Evolutionary conservation across 139 green algal genomes (phyloP).

Genomic region (Trebouxia sp.): DNA sequence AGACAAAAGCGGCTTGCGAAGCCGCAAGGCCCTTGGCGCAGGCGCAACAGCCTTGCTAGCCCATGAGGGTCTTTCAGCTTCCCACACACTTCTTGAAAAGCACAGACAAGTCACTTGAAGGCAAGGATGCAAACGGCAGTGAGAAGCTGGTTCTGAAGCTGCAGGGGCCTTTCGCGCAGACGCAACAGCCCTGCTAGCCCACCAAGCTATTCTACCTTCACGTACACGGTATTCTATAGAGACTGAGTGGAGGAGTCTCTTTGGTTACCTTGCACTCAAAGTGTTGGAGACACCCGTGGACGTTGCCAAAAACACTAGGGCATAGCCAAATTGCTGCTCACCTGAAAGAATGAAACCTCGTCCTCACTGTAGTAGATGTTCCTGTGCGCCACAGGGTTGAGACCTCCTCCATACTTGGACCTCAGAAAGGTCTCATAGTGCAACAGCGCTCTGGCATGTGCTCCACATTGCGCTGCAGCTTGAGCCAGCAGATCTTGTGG

Average conservation of each 20-base stretch:
- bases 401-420: slow-evolving; percentile 49
- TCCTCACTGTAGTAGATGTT: slow-evolving; percentile 54
- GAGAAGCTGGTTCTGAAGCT: slow-evolving; percentile 49
- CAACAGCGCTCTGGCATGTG: slow-evolving; percentile 83
- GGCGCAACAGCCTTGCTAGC: slow-evolving; percentile 73
- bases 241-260: too few relatives aligned
- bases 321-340: neutral
- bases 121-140: slow-evolving; percentile 51
- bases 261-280: too few relatives aligned
- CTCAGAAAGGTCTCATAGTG: slow-evolving; percentile 87
- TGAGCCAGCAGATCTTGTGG: slow-evolving; percentile 62
- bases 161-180: slow-evolving; percentile 61
- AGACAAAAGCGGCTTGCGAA: slow-evolving; percentile 47
- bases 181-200: slow-evolving; percentile 78
- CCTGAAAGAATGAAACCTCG: slow-evolving; percentile 83
- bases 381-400: slow-evolving; percentile 73
- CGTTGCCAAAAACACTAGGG: neutral
- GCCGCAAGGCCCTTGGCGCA: slow-evolving; percentile 61
- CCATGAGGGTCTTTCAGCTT: slow-evolving; percentile 92
- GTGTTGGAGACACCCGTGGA: too few relatives aligned
- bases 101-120: neutral
- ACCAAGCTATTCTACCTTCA: slow-evolving; percentile 90
- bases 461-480: slow-evolving; percentile 59
- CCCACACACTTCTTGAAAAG: slow-evolving; percentile 79
- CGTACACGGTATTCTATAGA: too few relatives aligned